Percentiles rank a stretch among this genome's conserved stretches.
phyloP scores from a whole-genome alignment of 345 rosid species.

The Carallia pectinifolia region DNA sequence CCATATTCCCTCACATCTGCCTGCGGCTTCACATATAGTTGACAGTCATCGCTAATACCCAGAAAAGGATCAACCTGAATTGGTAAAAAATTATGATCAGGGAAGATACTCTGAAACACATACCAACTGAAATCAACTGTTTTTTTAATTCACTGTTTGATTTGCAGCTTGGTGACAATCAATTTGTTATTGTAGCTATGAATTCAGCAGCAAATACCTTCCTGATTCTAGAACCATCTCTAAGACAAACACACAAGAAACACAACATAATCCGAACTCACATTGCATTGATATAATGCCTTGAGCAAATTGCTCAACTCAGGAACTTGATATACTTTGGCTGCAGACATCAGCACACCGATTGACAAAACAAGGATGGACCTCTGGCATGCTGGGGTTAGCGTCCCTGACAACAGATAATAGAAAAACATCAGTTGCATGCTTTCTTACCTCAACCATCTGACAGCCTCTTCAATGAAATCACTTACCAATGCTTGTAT shows the following conservation, averaged over 20 bases:
- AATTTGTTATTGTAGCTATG: too few species aligned
- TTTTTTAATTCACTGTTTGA: neutral
- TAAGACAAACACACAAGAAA: neutral
- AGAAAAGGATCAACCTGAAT: conserved; percentile 80
- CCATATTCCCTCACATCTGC: conserved; percentile 67
- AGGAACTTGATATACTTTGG: conserved; percentile 63
- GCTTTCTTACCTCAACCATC: conserved; percentile 3
- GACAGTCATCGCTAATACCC: conserved; percentile 62
- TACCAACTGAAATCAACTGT: neutral
- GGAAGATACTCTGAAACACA: neutral
- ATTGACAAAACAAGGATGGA: conserved; percentile 56
- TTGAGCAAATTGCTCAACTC: conserved; percentile 55
- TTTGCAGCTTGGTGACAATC: too few species aligned
- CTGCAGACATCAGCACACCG: conserved; percentile 77
- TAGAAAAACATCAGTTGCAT: conserved; percentile 8
- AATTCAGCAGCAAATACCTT: too few species aligned
- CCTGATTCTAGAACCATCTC: too few species aligned
- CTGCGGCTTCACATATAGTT: conserved; percentile 61
- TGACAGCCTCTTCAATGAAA: conserved; percentile 18
- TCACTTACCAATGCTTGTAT: conserved; percentile 53
- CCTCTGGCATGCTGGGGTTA: conserved; percentile 58
- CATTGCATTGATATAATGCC: conserved; percentile 51
- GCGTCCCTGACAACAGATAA: conserved; percentile 43
- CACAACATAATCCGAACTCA: conserved; percentile 36
- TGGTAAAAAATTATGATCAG: neutral